Conservation (phyloP, 169 alveolate species). For the Plasmodium vivax region DNA sequence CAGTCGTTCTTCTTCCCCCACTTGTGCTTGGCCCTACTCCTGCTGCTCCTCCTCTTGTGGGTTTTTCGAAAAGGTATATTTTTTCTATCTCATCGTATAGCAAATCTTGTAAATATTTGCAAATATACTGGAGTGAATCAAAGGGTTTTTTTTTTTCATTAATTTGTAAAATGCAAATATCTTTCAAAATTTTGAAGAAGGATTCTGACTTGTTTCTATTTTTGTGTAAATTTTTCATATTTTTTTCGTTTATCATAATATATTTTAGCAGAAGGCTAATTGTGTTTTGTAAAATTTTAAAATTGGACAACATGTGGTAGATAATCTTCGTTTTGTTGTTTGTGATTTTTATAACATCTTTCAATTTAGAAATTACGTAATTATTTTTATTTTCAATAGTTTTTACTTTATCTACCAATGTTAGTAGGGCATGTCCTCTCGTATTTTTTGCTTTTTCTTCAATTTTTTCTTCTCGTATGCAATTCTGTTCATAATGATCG, state of each 20-base stretch:
- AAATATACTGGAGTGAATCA: constrained; percentile 13
- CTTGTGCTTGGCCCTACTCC: not conserved
- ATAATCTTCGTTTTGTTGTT: constrained; percentile 64
- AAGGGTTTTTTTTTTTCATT: constrained; percentile 20
- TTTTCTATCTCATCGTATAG: constrained; percentile 57
- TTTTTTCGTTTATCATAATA: constrained; percentile 66
- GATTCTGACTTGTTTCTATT: constrained; percentile 14
- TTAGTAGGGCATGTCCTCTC: constrained; percentile 65
- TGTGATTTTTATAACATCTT: constrained; percentile 57
- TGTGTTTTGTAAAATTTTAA: constrained; percentile 53
- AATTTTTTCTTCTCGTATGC: constrained; percentile 66
- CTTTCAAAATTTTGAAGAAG: constrained; percentile 29
- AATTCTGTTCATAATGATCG: constrained; percentile 10
- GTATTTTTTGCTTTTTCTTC: constrained; percentile 66
- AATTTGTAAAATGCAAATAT: constrained; percentile 26
- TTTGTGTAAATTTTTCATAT: constrained; percentile 47
- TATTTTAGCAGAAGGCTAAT: constrained; percentile 42
- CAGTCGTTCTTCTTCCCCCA: not conserved
- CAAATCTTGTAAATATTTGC: constrained; percentile 46
- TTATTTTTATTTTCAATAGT: constrained; percentile 60
- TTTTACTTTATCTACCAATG: constrained; percentile 66
- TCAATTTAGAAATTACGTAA: constrained; percentile 36
- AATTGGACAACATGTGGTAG: constrained; percentile 59
- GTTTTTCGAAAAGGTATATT: constrained; percentile 40
- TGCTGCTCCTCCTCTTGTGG: not conserved